Evolutionary conservation across 371 early-diverging fungal genomes (phyloP).

Genomic region (Mortierella polycephala): DNA sequence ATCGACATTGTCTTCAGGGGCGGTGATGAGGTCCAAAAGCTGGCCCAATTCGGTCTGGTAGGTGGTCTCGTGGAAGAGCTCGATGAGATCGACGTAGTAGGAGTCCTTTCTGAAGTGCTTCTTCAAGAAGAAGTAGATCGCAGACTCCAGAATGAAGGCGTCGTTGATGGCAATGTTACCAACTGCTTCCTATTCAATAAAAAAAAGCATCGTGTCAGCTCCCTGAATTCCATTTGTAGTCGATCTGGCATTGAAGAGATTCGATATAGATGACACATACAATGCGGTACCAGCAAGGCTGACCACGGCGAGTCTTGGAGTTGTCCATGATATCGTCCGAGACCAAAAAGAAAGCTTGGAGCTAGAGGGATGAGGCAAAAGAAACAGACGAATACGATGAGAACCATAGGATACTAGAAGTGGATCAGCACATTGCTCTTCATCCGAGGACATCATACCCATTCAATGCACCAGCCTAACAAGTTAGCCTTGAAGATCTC

Average conservation of each 20-base stretch:
- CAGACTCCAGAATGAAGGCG: slow-evolving; percentile 90
- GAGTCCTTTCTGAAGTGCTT: slow-evolving; percentile 87
- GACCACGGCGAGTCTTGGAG: slow-evolving; percentile 94
- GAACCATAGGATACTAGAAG: neutral
- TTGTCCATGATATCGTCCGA: slow-evolving; percentile 98
- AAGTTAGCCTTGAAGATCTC: slow-evolving; percentile 89
- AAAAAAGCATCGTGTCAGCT: neutral
- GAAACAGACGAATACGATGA: neutral
- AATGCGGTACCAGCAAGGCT: slow-evolving; percentile 95
- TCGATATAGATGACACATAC: slow-evolving; percentile 42
- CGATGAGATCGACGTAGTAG: slow-evolving; percentile 90
- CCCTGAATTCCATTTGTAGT: neutral
- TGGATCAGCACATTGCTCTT: neutral
- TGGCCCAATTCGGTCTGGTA: slow-evolving; percentile 98
- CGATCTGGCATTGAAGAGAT: neutral
- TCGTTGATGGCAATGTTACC: slow-evolving; percentile 97
- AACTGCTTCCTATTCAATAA: slow-evolving; percentile 65
- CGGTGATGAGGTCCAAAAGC: slow-evolving; percentile 95
- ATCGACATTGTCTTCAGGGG: slow-evolving; percentile 94
- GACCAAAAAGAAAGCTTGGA: slow-evolving; percentile 98
- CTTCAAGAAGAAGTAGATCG: slow-evolving; percentile 91
- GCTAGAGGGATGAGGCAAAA: slow-evolving; percentile 57
- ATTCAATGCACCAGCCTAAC: slow-evolving; percentile 96
- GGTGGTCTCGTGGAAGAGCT: slow-evolving; percentile 94
- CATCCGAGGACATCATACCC: slow-evolving; percentile 62